Evolutionary conservation across 2,329 filamentous ascomycete species (phyloP).

Genomic region (Xylaria sp.): DNA sequence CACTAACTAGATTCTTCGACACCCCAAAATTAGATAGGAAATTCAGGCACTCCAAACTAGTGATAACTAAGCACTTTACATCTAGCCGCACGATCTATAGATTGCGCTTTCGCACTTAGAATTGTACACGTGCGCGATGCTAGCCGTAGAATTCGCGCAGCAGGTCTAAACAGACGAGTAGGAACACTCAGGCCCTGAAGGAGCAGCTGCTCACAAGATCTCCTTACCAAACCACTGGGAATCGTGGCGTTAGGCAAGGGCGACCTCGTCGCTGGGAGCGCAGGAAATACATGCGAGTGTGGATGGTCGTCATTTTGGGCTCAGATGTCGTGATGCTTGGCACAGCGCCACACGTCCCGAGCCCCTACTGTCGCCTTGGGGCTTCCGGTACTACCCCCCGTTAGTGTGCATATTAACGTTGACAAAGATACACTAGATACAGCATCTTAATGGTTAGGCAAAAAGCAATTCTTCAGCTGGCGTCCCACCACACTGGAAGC

Average conservation of each 20-base stretch:
- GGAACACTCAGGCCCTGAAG: not conserved
- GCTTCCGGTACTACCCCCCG: conserved; percentile 1
- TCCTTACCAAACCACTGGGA: conserved; percentile 21
- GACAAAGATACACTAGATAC: not conserved
- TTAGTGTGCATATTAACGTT: conserved; percentile 15
- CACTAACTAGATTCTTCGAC: too few relatives aligned
- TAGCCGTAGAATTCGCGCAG: not conserved
- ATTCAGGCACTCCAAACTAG: too few relatives aligned
- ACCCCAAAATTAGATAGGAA: too few relatives aligned
- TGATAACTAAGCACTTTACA: too few relatives aligned
- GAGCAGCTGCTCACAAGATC: conserved; percentile 6
- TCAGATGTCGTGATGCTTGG: conserved; percentile 39
- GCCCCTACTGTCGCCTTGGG: conserved; percentile 8
- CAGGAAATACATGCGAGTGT: not conserved
- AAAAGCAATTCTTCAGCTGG: conserved; percentile 27
- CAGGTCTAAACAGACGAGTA: not conserved
- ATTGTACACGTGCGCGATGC: not conserved
- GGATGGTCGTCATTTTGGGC: conserved; percentile 32
- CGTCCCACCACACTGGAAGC: conserved; percentile 25
- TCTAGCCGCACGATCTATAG: not conserved
- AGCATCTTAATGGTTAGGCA: not conserved
- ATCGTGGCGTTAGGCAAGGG: not conserved
- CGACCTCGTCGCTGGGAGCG: not conserved
- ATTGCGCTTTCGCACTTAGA: not conserved
- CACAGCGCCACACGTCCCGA: conserved; percentile 20